Evolutionary conservation across 208 protist species (phyloP).

Genomic region (Tritrichomonas foetus): DNA sequence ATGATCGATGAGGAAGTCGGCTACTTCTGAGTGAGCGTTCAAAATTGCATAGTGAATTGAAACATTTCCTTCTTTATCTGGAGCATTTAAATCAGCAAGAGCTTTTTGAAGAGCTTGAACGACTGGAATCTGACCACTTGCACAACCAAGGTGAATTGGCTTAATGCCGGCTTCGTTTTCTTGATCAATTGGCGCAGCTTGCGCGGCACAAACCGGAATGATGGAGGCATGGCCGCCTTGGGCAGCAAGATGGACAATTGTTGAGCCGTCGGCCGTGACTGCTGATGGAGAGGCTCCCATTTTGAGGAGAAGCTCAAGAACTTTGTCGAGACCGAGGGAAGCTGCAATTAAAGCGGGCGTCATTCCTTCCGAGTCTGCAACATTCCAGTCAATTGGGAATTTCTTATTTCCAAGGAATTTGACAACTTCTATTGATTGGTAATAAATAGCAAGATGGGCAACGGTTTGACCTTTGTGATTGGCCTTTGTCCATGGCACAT

Average conservation of each 20-base stretch:
- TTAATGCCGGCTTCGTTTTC: background rate
- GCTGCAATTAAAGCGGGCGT: background rate
- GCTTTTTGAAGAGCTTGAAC: background rate
- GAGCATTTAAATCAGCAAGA: background rate
- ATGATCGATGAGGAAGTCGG: background rate
- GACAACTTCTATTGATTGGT: background rate
- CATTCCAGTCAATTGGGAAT: background rate
- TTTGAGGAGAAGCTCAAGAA: background rate
- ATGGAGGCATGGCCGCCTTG: background rate
- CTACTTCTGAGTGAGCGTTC: background rate
- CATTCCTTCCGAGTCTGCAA: background rate
- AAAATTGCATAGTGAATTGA: background rate
- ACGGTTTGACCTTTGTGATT: background rate
- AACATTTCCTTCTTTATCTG: constrained; percentile 15
- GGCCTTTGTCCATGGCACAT: background rate
- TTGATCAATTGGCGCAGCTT: background rate
- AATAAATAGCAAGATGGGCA: background rate
- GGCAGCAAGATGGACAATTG: background rate
- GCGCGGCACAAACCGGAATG: background rate
- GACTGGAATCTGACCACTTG: background rate
- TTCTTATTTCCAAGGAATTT: constrained; percentile 33
- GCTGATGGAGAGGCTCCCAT: background rate
- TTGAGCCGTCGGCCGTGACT: background rate
- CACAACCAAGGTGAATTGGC: background rate
- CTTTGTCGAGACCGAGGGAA: background rate